Evolutionary conservation across 345 rosid species (phyloP).

Genomic region (Hypericum androsaemum): DNA sequence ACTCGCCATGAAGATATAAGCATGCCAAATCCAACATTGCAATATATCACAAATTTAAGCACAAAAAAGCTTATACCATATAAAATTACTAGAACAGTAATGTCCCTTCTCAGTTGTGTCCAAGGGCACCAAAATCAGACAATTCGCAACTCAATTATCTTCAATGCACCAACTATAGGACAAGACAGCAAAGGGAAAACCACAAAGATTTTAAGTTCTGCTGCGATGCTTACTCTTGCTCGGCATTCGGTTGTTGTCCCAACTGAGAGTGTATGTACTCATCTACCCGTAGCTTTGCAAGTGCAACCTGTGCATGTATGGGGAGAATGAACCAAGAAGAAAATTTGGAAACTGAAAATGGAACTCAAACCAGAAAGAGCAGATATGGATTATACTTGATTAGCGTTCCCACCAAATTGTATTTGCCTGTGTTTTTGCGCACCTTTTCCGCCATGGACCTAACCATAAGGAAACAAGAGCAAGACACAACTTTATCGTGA

Average conservation of each 20-base stretch:
- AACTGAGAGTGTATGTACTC: slow-evolving; percentile 53
- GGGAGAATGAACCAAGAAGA: neutral
- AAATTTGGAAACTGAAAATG: neutral
- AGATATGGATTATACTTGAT: slow-evolving; percentile 31
- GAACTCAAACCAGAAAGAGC: neutral
- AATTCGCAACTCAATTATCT: no score
- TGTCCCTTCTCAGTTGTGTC: no score
- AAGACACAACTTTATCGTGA: neutral
- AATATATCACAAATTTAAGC: no score
- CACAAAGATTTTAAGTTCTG: neutral
- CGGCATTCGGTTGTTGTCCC: slow-evolving; percentile 31
- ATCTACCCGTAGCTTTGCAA: slow-evolving; percentile 64
- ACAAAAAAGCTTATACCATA: no score
- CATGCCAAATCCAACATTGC: neutral
- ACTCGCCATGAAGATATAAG: neutral
- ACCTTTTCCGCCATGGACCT: slow-evolving; percentile 64
- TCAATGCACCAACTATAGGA: no score
- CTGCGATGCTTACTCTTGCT: slow-evolving; percentile 17
- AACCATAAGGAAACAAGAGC: slow-evolving; percentile 1
- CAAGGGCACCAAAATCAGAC: no score
- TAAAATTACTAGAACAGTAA: no score
- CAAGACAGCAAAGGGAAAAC: neutral
- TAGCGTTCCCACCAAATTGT: slow-evolving; percentile 53
- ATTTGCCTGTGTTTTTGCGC: slow-evolving; percentile 47
- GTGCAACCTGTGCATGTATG: slow-evolving; percentile 31